A percentile compares a stretch with the other conserved stretches of the same genome.
phyloP scores from a whole-genome alignment of 2,329 filamentous ascomycete genomes.

The Exophiala bonariae region DNA sequence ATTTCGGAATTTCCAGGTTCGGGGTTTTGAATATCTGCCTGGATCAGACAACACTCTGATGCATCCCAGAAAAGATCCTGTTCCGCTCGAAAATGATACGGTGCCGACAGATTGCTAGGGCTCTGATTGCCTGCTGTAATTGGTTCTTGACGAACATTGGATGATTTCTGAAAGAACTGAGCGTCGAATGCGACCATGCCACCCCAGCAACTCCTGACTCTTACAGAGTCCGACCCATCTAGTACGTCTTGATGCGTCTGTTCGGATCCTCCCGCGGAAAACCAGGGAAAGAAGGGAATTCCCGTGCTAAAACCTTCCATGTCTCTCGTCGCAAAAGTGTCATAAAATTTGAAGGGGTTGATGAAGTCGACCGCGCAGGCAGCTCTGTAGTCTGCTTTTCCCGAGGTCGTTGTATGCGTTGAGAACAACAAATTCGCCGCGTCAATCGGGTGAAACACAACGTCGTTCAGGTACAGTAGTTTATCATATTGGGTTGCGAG shows the following conservation, averaged over 20 bases:
- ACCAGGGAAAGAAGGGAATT: slow-evolving; percentile 73
- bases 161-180: slow-evolving; percentile 41
- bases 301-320: slow-evolving; percentile 68
- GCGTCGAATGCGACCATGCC: slow-evolving; percentile 64
- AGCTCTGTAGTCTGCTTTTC: slow-evolving; percentile 62
- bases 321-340: slow-evolving; percentile 73
- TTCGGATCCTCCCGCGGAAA: slow-evolving; percentile 53
- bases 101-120: slow-evolving; percentile 29
- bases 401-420: slow-evolving; percentile 54
- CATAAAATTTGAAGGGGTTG: slow-evolving; percentile 73
- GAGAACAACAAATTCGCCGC: slow-evolving; percentile 62
- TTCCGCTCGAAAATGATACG: slow-evolving; percentile 57
- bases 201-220: slow-evolving; percentile 74
- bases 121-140: slow-evolving; percentile 22
- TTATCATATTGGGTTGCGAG: slow-evolving; percentile 52
- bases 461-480: slow-evolving; percentile 66
- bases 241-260: slow-evolving; percentile 64
- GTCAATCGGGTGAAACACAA: slow-evolving; percentile 61
- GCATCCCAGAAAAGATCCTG: slow-evolving; percentile 61
- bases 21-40: slow-evolving; percentile 48
- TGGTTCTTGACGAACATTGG: slow-evolving; percentile 2
- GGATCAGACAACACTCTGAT: slow-evolving; percentile 64
- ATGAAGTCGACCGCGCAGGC: slow-evolving; percentile 76
- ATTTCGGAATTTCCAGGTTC: slow-evolving; percentile 55
- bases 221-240: slow-evolving; percentile 58